Evolutionary conservation across 140 eudicot genomes (phyloP), one percentile per base, ranked within the genome.

Genomic region (Senecio squalidus): DNA sequence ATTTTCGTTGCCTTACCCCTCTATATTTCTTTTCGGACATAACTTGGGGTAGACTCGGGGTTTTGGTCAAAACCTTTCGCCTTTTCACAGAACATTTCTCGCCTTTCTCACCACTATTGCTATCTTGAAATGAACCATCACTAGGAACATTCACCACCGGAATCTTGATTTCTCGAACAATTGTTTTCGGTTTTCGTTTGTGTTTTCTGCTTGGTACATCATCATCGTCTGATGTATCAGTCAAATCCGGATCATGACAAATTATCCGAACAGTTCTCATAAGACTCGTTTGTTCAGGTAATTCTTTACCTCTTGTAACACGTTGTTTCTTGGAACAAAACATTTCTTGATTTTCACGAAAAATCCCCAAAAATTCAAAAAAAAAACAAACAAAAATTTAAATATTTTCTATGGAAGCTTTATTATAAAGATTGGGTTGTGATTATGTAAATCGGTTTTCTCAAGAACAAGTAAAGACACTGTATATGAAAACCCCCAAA

Each of bases 1-100:
- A 88, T 79, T 88, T 93, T 22, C 99, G 55, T 70, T 73, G 96
- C 10, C 99, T 81, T 9, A 93, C 99, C 9, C 99, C 99, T 48
- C 87, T 51, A 78, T 72, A 88, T 57, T 84, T 92, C 9, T 76
- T 36, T 9, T 58, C 65, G 38, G 71, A 36, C 43, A 66, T 61
- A 11, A 57, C 27, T 14, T 29, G 73, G n/a, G 58, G 62, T 45
- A 34, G 70, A 64, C 60, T 66, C 3, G 40, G 45, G 70, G 68
- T 18, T 69, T 57, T 76, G 14, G 64, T 17, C 71, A 66, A 46
- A 58, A 26, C 71, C 60, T 36, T 72, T 41, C 29, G 75, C 38
- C 29, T 9, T 34, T 64, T 78, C 44, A 47, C 58, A 0, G 30
- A 15, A 63, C 2, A 31, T 15, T 56, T 76, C 2, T 65, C 81